Conservation (phyloP, 106 monocot species). For the Acorus calamus region DNA sequence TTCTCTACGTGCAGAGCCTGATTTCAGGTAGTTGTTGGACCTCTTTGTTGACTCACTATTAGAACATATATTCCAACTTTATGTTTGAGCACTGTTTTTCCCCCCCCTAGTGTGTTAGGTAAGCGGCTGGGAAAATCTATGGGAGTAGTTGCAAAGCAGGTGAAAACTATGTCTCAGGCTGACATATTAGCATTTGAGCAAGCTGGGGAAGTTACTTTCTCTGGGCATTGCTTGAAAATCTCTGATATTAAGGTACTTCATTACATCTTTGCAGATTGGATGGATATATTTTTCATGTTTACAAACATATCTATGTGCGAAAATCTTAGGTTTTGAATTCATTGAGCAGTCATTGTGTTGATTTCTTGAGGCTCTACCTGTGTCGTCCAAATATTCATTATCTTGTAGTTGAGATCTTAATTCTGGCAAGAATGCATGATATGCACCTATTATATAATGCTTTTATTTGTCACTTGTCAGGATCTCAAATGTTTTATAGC, state of each 20-base stretch:
- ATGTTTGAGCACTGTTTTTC: not conserved
- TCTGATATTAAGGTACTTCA: slow-evolving; percentile 79
- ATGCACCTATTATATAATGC: not conserved
- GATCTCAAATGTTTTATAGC: too few relatives aligned
- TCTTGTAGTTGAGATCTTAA: too few relatives aligned
- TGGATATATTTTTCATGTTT: not conserved
- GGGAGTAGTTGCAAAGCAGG: slow-evolving; percentile 70
- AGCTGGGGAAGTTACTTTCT: slow-evolving; percentile 57
- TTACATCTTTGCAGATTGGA: not conserved
- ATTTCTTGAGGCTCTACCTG: too few relatives aligned
- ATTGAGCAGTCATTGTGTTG: too few relatives aligned
- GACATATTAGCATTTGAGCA: slow-evolving; percentile 76
- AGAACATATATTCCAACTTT: slow-evolving; percentile 1
- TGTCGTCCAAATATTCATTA: too few relatives aligned
- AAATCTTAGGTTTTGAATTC: too few relatives aligned
- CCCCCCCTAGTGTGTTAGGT: slow-evolving; percentile 51
- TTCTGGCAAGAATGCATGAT: not conserved
- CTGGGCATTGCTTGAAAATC: slow-evolving; percentile 58
- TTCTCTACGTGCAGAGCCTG: slow-evolving; percentile 86
- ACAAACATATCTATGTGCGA: not conserved
- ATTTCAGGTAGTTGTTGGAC: slow-evolving; percentile 58
- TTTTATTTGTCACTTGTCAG: too few relatives aligned
- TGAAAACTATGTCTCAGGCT: slow-evolving; percentile 78
- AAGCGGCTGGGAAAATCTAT: slow-evolving; percentile 84
- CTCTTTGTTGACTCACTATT: not conserved